Percentiles rank a stretch among this genome's conserved stretches.
Conservation (phyloP, 495 filamentous ascomycete genomes). For the Penicillium coffeae region DNA sequence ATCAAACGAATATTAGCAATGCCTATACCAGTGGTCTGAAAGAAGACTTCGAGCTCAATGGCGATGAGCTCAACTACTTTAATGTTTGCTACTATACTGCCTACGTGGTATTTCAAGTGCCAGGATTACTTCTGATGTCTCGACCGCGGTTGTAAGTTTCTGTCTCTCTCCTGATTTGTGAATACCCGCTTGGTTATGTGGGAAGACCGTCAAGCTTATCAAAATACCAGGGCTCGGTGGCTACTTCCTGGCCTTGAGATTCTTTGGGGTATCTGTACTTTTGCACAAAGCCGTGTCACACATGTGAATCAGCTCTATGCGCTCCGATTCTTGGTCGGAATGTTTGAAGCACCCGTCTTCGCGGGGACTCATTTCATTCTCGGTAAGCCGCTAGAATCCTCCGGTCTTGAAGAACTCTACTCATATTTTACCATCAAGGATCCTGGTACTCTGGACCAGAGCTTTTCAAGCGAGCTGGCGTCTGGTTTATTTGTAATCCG, state of each 20-base stretch:
- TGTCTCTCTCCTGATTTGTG: no score
- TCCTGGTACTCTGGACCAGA: slow-evolving; percentile 40
- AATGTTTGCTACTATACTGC: slow-evolving; percentile 37
- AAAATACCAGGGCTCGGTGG: slow-evolving; percentile 29
- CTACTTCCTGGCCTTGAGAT: slow-evolving; percentile 30
- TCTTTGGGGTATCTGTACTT: slow-evolving; percentile 26
- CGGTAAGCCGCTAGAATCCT: slow-evolving; percentile 11
- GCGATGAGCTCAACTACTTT: slow-evolving; percentile 49
- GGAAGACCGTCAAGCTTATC: neutral
- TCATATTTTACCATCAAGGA: slow-evolving; percentile 12
- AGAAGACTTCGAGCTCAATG: slow-evolving; percentile 54
- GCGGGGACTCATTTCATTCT: slow-evolving; percentile 42
- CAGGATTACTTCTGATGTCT: slow-evolving; percentile 32
- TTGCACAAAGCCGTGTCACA: slow-evolving; percentile 35
- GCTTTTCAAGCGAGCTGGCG: slow-evolving; percentile 35
- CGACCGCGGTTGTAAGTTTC: slow-evolving; percentile 28
- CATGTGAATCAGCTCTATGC: slow-evolving; percentile 41
- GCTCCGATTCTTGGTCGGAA: slow-evolving; percentile 52
- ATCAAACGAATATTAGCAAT: slow-evolving; percentile 48
- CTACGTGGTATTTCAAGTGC: slow-evolving; percentile 39
- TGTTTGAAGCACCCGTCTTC: slow-evolving; percentile 40
- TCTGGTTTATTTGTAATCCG: slow-evolving; percentile 37
- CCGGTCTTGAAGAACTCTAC: neutral
- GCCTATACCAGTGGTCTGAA: slow-evolving; percentile 57
- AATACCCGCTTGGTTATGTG: neutral